Conservation (phyloP, 2,329 filamentous ascomycete genomes). For the Remersonia thermophila region DNA sequence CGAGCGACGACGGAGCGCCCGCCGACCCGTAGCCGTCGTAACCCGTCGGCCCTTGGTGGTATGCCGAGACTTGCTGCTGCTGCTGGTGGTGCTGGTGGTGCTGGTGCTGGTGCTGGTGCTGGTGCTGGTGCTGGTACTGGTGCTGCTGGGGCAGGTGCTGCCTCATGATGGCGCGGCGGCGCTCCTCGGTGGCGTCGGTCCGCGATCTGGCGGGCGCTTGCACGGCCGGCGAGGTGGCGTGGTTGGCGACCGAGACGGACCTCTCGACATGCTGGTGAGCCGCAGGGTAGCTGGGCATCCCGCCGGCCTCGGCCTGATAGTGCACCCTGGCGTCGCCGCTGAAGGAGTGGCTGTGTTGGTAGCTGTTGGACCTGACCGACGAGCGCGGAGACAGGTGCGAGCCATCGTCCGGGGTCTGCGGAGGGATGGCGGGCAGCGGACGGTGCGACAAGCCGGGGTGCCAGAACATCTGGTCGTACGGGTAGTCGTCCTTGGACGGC, state of each 20-base stretch:
- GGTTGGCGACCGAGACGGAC: slow-evolving; percentile 72
- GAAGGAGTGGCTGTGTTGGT: slow-evolving; percentile 38
- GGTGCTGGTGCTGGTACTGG: too few species aligned
- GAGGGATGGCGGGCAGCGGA: slow-evolving; percentile 51
- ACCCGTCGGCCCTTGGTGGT: slow-evolving; percentile 35
- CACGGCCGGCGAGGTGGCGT: slow-evolving; percentile 67
- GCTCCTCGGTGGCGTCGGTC: slow-evolving; percentile 75
- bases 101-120: too few species aligned
- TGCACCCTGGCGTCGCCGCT: slow-evolving; percentile 33
- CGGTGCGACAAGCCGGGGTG: slow-evolving; percentile 64
- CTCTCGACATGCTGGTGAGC: slow-evolving; percentile 44
- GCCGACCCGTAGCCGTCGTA: slow-evolving; percentile 45
- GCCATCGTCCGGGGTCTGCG: slow-evolving; percentile 7
- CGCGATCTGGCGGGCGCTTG: slow-evolving; percentile 80
- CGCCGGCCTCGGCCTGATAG: slow-evolving; percentile 26
- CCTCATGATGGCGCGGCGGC: slow-evolving; percentile 37
- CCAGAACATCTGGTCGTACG: slow-evolving; percentile 68
- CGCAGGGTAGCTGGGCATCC: slow-evolving; percentile 37
- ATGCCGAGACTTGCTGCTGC: slow-evolving; percentile 27
- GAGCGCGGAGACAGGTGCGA: slow-evolving; percentile 16
- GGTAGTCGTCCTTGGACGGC: slow-evolving; percentile 59
- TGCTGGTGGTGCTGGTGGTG: too few species aligned
- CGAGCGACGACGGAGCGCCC: slow-evolving; percentile 34
- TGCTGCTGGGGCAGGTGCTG: slow-evolving; percentile 41
- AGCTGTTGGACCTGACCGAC: slow-evolving; percentile 33